A percentile compares a stretch with the other conserved stretches of the same genome.
These are phyloP conservation scores for Cutaneotrichosporon dermatis DNA, from an alignment of 1,284 basidiomycete species.

Conservation along the genomic window DNA sequence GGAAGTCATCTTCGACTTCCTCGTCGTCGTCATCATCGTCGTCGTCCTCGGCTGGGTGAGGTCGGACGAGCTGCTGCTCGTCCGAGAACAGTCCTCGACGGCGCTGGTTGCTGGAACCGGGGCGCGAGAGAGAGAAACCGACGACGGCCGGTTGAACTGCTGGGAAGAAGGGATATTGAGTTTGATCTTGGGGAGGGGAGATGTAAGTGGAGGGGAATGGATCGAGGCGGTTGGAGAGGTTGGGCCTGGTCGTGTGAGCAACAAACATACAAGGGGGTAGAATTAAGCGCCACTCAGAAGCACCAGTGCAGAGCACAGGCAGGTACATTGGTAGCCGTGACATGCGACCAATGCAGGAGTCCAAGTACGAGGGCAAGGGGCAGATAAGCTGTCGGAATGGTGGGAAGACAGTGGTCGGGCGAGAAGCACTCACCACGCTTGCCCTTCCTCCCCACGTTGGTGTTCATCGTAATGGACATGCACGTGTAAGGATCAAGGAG, in stretches of 20 bases:
- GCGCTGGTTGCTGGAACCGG: conserved; percentile 5
- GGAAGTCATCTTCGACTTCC: conserved; percentile 14
- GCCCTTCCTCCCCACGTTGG: conserved; percentile 21
- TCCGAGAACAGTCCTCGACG: conserved; percentile 15
- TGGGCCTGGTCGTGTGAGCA: conserved; percentile 26
- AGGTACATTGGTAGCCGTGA: conserved; percentile 1
- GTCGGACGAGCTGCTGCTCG: conserved; percentile 21
- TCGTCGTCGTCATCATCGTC: conserved; percentile 18
- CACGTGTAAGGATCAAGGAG: background rate
- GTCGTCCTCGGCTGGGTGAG: conserved; percentile 24
- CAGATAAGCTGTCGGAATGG: background rate
- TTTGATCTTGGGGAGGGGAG: conserved; percentile 21
- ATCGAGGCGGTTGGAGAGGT: conserved; percentile 18
- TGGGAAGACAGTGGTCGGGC: background rate
- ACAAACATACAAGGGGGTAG: background rate
- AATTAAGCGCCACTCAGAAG: background rate
- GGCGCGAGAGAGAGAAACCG: conserved; percentile 7
- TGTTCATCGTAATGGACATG: conserved; percentile 23
- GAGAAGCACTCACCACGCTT: conserved; percentile 20
- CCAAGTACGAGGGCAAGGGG: no score
- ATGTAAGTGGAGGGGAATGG: conserved; percentile 11
- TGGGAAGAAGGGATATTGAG: conserved; percentile 12
- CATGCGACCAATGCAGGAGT: background rate
- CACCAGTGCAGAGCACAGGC: background rate
- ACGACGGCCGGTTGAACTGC: conserved; percentile 8